These are phyloP conservation scores for Wickerhamiella infanticola DNA, from an alignment of 1,139 yeast genomes.

Conservation along the genomic window DNA sequence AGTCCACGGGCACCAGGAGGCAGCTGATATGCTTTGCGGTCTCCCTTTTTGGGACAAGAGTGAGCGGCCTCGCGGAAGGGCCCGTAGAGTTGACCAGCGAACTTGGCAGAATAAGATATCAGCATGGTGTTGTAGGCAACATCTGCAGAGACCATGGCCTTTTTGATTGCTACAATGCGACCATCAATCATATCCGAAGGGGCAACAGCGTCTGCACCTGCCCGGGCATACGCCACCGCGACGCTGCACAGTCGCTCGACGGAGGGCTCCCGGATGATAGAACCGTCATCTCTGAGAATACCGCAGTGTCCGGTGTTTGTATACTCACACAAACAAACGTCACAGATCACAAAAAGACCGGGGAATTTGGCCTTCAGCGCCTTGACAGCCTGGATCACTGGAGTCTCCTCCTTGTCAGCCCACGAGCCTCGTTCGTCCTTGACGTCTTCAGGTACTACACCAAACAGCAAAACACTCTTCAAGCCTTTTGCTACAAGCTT, in stretches of 20 bases:
- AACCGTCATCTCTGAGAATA: conserved; percentile 58
- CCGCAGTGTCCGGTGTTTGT: conserved; percentile 98
- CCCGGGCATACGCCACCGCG: conserved; percentile 87
- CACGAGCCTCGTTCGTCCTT: conserved; percentile 76
- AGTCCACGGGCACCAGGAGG: conserved; percentile 90
- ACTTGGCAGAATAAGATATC: conserved; percentile 90
- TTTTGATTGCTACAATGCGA: conserved; percentile 73
- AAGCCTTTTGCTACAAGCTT: conserved; percentile 68
- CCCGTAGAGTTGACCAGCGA: conserved; percentile 81
- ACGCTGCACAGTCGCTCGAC: conserved; percentile 84
- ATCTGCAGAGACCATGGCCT: conserved; percentile 67
- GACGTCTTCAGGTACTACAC: conserved; percentile 62
- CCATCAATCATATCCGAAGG: conserved; percentile 99
- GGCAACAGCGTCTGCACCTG: conserved; percentile 92
- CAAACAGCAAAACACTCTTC: conserved; percentile 74
- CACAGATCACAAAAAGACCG: conserved; percentile 73
- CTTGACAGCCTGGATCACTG: conserved; percentile 70
- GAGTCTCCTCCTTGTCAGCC: conserved; percentile 95
- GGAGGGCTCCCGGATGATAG: conserved; percentile 57
- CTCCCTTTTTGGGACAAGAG: conserved; percentile 78
- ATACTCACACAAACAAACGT: conserved; percentile 92
- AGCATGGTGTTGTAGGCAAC: conserved; percentile 79
- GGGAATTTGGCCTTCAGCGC: conserved; percentile 54
- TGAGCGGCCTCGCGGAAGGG: conserved; percentile 98
- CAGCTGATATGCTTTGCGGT: conserved; percentile 81